Percentiles rank a stretch among this genome's conserved stretches.
Evolutionary conservation across 2,329 filamentous ascomycete genomes (phyloP).

Genomic region (Aspergillaceae sp.): DNA sequence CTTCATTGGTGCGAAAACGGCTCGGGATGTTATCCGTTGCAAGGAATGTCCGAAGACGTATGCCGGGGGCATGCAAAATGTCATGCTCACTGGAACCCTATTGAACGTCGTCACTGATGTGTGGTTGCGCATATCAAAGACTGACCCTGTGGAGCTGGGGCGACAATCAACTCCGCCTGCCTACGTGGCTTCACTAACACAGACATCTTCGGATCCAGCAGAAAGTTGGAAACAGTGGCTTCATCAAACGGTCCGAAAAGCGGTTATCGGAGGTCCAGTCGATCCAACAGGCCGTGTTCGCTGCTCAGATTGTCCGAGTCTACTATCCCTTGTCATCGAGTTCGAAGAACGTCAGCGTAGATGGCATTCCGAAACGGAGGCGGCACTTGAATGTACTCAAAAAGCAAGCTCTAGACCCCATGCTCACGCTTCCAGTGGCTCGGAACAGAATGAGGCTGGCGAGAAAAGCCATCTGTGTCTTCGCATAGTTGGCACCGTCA

Average conservation of each 20-base stretch:
- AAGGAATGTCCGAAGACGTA: slow-evolving; percentile 34
- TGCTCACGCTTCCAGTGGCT: not conserved
- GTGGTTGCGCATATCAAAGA: slow-evolving; percentile 34
- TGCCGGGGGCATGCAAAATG: slow-evolving; percentile 36
- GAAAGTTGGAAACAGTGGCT: slow-evolving; percentile 33
- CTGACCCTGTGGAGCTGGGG: slow-evolving; percentile 29
- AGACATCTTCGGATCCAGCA: slow-evolving; percentile 18
- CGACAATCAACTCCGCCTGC: slow-evolving; percentile 25
- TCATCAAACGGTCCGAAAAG: slow-evolving; percentile 26
- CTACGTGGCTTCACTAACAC: slow-evolving; percentile 18
- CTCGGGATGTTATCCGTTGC: slow-evolving; percentile 35
- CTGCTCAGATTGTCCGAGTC: slow-evolving; percentile 25
- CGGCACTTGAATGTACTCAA: no score
- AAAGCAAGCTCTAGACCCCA: not conserved
- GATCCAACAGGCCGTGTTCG: slow-evolving; percentile 14
- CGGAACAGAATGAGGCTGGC: slow-evolving; percentile 3
- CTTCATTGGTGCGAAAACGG: slow-evolving; percentile 35
- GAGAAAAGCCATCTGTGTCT: slow-evolving; percentile 28
- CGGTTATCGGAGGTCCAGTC: slow-evolving; percentile 25
- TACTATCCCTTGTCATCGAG: slow-evolving; percentile 32
- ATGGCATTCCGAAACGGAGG: slow-evolving; percentile 24
- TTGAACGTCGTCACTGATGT: slow-evolving; percentile 37
- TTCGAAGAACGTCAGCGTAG: slow-evolving; percentile 35
- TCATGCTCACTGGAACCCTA: slow-evolving; percentile 39
- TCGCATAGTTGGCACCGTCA: slow-evolving; percentile 26